Percentiles rank a stretch among this genome's conserved stretches.
Conservation (phyloP, 331 rosid genomes). For the Telfairia occidentalis region DNA sequence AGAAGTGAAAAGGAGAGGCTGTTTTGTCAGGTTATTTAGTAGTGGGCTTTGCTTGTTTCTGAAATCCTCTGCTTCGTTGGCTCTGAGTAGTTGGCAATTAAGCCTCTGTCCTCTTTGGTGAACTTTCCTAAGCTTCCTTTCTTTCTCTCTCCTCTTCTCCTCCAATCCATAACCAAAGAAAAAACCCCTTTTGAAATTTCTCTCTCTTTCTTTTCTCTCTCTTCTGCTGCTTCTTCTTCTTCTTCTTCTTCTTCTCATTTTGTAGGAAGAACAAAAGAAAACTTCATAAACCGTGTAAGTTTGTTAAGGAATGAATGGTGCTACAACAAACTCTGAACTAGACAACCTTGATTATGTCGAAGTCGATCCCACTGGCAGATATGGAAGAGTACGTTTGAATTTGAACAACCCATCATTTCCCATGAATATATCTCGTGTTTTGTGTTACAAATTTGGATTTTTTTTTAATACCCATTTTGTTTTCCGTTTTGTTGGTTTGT, state of each 20-base stretch:
- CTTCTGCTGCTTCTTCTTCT: too few relatives aligned
- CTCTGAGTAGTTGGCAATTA: slow-evolving; percentile 34
- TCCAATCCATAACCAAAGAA: slow-evolving; percentile 17
- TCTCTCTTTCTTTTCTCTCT: not conserved
- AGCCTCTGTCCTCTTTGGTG: slow-evolving; percentile 25
- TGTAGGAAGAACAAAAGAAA: not conserved
- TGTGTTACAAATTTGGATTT: not conserved
- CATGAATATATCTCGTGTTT: not conserved
- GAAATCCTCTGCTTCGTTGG: slow-evolving; percentile 39
- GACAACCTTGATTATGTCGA: slow-evolving; percentile 64
- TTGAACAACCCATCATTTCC: not conserved
- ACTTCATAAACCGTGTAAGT: slow-evolving; percentile 7
- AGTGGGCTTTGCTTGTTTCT: not conserved
- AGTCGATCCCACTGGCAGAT: slow-evolving; percentile 97
- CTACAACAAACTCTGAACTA: slow-evolving; percentile 25
- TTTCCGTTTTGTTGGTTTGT: not conserved
- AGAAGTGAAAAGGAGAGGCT: slow-evolving; percentile 19
- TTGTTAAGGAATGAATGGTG: slow-evolving; percentile 53
- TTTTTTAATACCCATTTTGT: slow-evolving; percentile 17
- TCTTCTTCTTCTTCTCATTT: slow-evolving; percentile 11
- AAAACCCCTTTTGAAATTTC: not conserved
- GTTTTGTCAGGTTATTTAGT: slow-evolving; percentile 38
- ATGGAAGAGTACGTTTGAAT: slow-evolving; percentile 66
- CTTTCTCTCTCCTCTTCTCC: slow-evolving; percentile 16
- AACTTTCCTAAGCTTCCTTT: slow-evolving; percentile 25